Base-by-base conservation (phyloP, 1,139 yeast genomes). In the Diutina ranongensis region DNA sequence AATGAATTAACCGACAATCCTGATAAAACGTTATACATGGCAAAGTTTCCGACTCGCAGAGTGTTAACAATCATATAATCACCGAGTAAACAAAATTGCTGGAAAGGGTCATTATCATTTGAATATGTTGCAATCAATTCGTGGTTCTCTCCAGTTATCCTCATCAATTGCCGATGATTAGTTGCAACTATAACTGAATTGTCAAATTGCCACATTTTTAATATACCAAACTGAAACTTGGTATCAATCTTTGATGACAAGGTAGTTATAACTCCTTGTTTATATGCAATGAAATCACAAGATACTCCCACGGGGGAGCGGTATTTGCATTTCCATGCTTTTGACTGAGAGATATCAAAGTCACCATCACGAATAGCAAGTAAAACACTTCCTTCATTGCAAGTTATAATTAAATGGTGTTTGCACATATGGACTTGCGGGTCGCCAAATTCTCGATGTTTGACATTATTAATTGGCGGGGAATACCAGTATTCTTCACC, bases 401-500 rank as follows among this genome's bases (percentile, higher is more conserved):
- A 19, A 20, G 4, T 9, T 9, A 35, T n/a, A 15, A 35, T 21
- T 13, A 35, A 18, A 20, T 35, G 40, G 13, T 21, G 40, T 27
- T n/a, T 21, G 16, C 40, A 35, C 10, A 35, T 20, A 22, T 35
- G 40, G n/a, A 35, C 40, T 4, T 35, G 12, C 3, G 21, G 9
- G 15, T 35, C 20, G 8, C 40, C 28, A 3, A 35, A 1, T 13
- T 12, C 20, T 21, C 13, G 13, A 8, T 15, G 9, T 21, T 21
- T 20, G 1, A 12, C 8, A 9, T 3, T 35, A 28, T 21, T 2
- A 21, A 35, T 21, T n/a, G 40, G 7, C n/a, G n/a, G 9, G 28
- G 28, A 35, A 15, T 35, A 35, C 40, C 40, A 35, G n/a, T 35
- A 35, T 3, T 22, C 40, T 4, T 21, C 18, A 13, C 40, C 40